Evolutionary conservation across 495 filamentous ascomycete genomes (phyloP), one percentile per base, ranked within the genome.

Genomic region (Penicilliopsis zonata): DNA sequence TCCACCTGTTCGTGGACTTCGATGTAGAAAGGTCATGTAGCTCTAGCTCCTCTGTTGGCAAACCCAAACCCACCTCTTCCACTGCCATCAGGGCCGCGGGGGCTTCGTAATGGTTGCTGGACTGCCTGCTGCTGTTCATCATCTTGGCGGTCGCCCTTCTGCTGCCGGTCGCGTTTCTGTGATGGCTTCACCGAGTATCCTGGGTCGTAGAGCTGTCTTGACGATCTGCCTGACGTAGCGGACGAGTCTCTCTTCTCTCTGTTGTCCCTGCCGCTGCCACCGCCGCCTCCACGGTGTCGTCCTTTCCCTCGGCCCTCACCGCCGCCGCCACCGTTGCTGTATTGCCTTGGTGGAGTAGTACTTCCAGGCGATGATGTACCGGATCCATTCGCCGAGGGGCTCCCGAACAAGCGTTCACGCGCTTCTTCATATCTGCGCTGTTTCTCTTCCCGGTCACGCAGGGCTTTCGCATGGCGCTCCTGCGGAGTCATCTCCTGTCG

Each of bases 391-490:
- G 67, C 49, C 4, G 59, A 64, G 7, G 68, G 56, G 5, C 62
- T 69, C 14, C 84, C 85, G 52, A 94, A 86, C n/a, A 93, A 69
- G 48, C 78, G 74, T 43, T 86, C 80, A 9, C 86, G 68, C 2
- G 70, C 81, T 56, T 93, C 86, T 33, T 87, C 78, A 49, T 94
- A 94, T 30, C 78, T 81, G 30, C 76, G 76, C 58, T 88, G 78
- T 62, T 86, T 93, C 55, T 93, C 86, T 44, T 92, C 86, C 3
- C 70, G 66, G 41, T 92, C 83, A 31, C 69, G 66, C 54, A 82
- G 67, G 21, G 85, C 76, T 38, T 78, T 76, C 9, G 72, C 64
- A 33, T 77, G 70, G 19, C 82, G 70, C 57, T 94, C 80, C 34
- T 85, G 81, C 4, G 70, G 57, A 0, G 72, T 80, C 14, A 77